phyloP scores from a whole-genome alignment of 768 basidiomycete genomes.

The Peribolospora kevripleyi region DNA sequence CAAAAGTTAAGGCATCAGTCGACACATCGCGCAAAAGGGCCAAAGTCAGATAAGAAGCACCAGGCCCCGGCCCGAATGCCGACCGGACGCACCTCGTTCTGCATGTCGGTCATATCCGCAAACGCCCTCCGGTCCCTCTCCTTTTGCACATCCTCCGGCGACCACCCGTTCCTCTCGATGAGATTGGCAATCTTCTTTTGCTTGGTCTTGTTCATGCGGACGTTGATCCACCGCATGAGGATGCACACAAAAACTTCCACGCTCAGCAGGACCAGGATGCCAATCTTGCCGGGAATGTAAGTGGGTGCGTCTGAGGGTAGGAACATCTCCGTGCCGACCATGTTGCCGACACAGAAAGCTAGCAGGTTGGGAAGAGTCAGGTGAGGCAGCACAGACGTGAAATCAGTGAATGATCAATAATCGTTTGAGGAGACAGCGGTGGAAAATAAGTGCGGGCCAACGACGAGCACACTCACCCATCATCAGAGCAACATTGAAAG shows the following conservation, averaged over 20 bases:
- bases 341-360: constrained; percentile 26
- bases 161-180: constrained; percentile 31
- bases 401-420: constrained; percentile 32
- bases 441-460: no score
- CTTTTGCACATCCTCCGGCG: constrained; percentile 32
- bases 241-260: constrained; percentile 30
- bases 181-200: constrained; percentile 24
- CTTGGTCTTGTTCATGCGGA: constrained; percentile 25
- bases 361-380: background rate
- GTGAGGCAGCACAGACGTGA: constrained; percentile 23
- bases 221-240: constrained; percentile 32
- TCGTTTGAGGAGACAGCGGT: no score
- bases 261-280: constrained; percentile 36
- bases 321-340: constrained; percentile 40
- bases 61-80: background rate
- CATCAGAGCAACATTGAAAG: no score
- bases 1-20: no score
- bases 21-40: no score
- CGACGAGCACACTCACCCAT: no score
- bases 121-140: constrained; percentile 40
- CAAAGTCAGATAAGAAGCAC: no score
- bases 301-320: constrained; percentile 35
- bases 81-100: constrained; percentile 19
- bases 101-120: constrained; percentile 37
- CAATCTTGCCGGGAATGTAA: constrained; percentile 42